phyloP scores from a whole-genome alignment of 2,329 filamentous ascomycete genomes.

The Exutisphaerella laricina region DNA sequence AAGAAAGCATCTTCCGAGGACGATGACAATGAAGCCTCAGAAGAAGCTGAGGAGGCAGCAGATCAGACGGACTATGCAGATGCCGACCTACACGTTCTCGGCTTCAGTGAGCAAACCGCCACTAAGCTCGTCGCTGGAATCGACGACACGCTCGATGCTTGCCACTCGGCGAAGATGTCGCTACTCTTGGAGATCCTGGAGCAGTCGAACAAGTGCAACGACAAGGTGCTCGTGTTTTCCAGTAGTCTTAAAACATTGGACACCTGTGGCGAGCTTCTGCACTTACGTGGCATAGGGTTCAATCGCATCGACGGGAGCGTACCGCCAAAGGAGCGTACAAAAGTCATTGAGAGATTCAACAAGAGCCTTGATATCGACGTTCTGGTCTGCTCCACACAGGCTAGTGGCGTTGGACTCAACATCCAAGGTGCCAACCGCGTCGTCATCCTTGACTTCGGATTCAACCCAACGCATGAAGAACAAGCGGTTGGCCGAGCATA shows the following conservation, averaged over 20 bases:
- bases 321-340: slow-evolving; percentile 53
- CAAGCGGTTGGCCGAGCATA: slow-evolving; percentile 85
- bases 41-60: slow-evolving; percentile 19
- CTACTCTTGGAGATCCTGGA: slow-evolving; percentile 66
- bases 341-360: slow-evolving; percentile 58
- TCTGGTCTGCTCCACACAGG: slow-evolving; percentile 76
- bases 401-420: slow-evolving; percentile 79
- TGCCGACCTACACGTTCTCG: slow-evolving; percentile 30
- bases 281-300: slow-evolving; percentile 41
- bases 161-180: slow-evolving; percentile 61
- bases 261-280: slow-evolving; percentile 59
- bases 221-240: slow-evolving; percentile 78
- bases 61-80: slow-evolving; percentile 17
- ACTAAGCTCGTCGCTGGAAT: slow-evolving; percentile 34
- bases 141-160: slow-evolving; percentile 39
- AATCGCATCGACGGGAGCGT: slow-evolving; percentile 65
- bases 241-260: slow-evolving; percentile 65
- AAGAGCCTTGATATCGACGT: slow-evolving; percentile 54
- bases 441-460: slow-evolving; percentile 77
- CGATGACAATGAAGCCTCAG: slow-evolving; percentile 4
- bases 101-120: slow-evolving; percentile 35
- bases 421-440: slow-evolving; percentile 79
- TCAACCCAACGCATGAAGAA: slow-evolving; percentile 74
- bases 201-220: slow-evolving; percentile 54
- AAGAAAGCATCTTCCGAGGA: background rate